Base-by-base conservation (phyloP, 1,139 yeast genomes). In the Nakaseomyces delphensis region DNA sequence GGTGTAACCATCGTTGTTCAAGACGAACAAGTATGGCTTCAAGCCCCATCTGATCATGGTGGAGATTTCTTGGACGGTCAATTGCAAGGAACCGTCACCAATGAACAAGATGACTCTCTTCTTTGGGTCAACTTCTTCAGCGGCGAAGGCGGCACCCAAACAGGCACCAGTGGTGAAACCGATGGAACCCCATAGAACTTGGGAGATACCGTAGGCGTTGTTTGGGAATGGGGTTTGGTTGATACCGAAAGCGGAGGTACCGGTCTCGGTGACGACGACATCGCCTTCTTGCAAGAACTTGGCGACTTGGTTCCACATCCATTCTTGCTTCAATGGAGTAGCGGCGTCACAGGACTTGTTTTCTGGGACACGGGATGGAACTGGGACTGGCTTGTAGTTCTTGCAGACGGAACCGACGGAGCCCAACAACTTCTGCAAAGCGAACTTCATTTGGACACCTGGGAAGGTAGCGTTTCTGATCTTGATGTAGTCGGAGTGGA, bases 31-130 rank as follows among this genome's bases (percentile, higher is more conserved):
- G 70, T 84, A 84, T 51, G 94, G 91, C 53, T 79, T 80, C 58
- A 81, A 73, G 43, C 76, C 74, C 83, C 86, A 81, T 67, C 84
- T 77, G 63, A 82, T 71, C 79, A 83, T 78, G 54, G 93, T 81
- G 51, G 89, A 80, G 62, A 85, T 81, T 61, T 85, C 93, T 67
- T 84, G 93, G 27, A 81, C 89, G 3, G 95, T 83, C 64, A 84
- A 73, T 67, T 85, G 95, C 60, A 85, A 72, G 21, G 95, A 84
- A 61, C 95, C 95, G 63, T 85, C 95, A 66, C 95, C 95, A 47
- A 83, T 83, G 64, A 85, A 84, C 55, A 85, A 69, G 51, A 83
- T 73, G 47, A 83, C 93, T 70, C 95, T 76, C 64, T 76, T 79
- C 50, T 65, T 62, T 42, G 79, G 77, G 59, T 79, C 79, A 42